phyloP scores from a whole-genome alignment of 495 filamentous ascomycete genomes.

The Cenococcum geophilum region DNA sequence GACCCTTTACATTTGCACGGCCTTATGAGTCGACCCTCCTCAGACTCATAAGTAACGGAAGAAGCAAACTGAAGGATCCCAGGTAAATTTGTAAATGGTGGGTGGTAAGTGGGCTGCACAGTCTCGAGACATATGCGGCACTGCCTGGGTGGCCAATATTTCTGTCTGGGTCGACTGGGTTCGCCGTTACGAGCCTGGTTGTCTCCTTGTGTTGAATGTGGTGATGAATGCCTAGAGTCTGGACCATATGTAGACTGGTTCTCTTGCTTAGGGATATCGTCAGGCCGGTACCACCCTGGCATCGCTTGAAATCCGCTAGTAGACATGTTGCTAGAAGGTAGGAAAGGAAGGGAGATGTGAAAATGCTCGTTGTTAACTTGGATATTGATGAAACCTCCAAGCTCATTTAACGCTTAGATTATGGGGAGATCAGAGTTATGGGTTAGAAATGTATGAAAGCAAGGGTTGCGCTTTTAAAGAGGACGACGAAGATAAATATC shows the following conservation, averaged over 20 bases:
- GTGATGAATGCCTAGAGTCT: conserved; percentile 11
- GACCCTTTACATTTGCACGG: conserved; percentile 92
- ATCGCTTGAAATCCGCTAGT: conserved; percentile 32
- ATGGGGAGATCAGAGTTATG: neutral
- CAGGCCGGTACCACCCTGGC: conserved; percentile 39
- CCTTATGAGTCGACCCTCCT: conserved; percentile 73
- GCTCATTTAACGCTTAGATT: neutral
- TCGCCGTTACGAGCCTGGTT: conserved; percentile 32
- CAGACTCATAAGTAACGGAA: conserved; percentile 70
- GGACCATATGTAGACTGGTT: neutral
- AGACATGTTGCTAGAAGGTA: conserved; percentile 28
- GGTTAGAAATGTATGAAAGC: neutral
- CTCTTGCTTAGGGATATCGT: conserved; percentile 24
- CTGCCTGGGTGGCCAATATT: conserved; percentile 58
- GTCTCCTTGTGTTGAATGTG: conserved; percentile 13
- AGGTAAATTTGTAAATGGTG: conserved; percentile 54
- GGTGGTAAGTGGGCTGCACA: conserved; percentile 69
- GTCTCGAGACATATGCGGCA: conserved; percentile 93
- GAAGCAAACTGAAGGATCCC: conserved; percentile 56
- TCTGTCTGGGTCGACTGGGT: conserved; percentile 18
- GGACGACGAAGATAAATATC: too few species aligned
- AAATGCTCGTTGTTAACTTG: neutral
- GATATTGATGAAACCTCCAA: neutral
- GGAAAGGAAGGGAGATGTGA: neutral
- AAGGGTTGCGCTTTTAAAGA: too few species aligned